Evolutionary conservation across 352 stramenopile genomes (phyloP).

Genomic region (Phytophthora sansomeana): DNA sequence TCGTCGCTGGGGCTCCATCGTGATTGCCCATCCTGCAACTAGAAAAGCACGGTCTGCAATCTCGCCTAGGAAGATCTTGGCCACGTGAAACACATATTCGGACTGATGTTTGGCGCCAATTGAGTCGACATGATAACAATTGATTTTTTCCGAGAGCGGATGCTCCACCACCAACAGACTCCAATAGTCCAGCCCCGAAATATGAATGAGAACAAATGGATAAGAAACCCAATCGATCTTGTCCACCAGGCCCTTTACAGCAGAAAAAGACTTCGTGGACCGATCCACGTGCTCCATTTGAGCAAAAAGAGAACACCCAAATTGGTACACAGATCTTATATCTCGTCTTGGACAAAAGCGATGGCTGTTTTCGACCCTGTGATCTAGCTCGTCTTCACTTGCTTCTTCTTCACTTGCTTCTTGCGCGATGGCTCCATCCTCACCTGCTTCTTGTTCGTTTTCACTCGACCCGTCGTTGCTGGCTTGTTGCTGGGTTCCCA

Average conservation of each 20-base stretch:
- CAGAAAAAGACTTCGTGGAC: background rate
- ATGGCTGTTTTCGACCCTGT: too few species aligned
- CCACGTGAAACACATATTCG: background rate
- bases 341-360: too few species aligned
- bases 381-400: too few species aligned
- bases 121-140: background rate
- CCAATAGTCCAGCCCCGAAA: background rate
- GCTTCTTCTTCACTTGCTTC: too few species aligned
- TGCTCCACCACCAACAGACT: background rate
- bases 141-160: background rate
- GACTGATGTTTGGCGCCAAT: background rate
- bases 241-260: background rate
- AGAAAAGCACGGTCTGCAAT: background rate
- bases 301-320: background rate
- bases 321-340: background rate
- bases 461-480: too few species aligned
- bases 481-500: too few species aligned
- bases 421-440: too few species aligned
- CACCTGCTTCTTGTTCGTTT: too few species aligned
- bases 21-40: background rate
- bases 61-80: background rate
- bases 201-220: background rate
- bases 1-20: background rate
- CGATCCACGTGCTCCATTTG: background rate
- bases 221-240: background rate